phyloP scores from a whole-genome alignment of 2,329 filamentous ascomycete genomes.

The Aspergillus viridinutans region DNA sequence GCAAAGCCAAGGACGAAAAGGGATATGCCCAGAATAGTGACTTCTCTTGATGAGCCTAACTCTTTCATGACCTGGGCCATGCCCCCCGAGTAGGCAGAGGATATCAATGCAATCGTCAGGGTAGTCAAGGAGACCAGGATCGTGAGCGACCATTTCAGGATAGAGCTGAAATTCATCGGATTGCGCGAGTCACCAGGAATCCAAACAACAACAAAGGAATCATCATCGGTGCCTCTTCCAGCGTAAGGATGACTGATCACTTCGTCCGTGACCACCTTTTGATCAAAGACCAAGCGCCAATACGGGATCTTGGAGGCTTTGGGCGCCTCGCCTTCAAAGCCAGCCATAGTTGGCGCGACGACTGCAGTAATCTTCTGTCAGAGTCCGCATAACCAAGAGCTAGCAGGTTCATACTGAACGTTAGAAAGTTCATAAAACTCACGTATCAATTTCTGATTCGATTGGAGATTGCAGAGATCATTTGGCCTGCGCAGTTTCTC shows the following conservation, averaged over 20 bases:
- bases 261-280: conserved; percentile 28
- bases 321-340: conserved; percentile 6
- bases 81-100: conserved; percentile 38
- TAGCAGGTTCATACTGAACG: too few relatives aligned
- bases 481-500: too few relatives aligned
- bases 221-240: conserved; percentile 36
- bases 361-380: too few relatives aligned
- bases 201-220: conserved; percentile 39
- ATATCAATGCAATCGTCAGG: conserved; percentile 37
- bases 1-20: conserved; percentile 44
- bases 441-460: too few relatives aligned
- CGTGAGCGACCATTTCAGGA: conserved; percentile 38
- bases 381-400: too few relatives aligned
- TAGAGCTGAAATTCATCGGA: conserved; percentile 32
- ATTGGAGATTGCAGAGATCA: too few relatives aligned
- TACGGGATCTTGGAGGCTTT: conserved; percentile 24
- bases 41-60: conserved; percentile 31
- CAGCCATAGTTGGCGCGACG: too few relatives aligned
- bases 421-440: too few relatives aligned
- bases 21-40: conserved; percentile 37
- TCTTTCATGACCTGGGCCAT: conserved; percentile 26
- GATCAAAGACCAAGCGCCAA: conserved; percentile 28
- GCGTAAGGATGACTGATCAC: conserved; percentile 24
- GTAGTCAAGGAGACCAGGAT: conserved; percentile 33
- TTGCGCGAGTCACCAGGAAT: conserved; percentile 39